Evolutionary conservation across 352 stramenopile species (phyloP).

Genomic region (Globisporangium heterothallicum): DNA sequence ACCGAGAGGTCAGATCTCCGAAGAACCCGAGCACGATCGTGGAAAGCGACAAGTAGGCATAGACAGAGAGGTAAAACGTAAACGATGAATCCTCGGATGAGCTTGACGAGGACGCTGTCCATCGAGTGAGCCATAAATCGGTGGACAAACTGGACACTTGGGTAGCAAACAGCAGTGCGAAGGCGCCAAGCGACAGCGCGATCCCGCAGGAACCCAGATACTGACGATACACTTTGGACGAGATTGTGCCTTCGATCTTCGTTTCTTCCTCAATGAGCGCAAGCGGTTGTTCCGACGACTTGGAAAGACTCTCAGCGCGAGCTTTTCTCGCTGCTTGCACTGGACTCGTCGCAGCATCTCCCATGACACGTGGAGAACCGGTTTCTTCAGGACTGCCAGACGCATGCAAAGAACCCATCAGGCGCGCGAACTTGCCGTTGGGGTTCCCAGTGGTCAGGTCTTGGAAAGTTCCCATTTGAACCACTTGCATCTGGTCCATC

Average conservation of each 20-base stretch:
- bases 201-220: constrained; percentile 49
- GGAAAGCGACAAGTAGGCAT: constrained; percentile 47
- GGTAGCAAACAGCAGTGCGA: constrained; percentile 31
- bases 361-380: background rate
- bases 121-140: constrained; percentile 64
- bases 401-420: constrained; percentile 19
- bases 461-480: constrained; percentile 56
- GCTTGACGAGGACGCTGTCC: constrained; percentile 29
- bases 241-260: constrained; percentile 34
- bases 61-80: constrained; percentile 45
- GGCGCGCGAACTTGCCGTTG: constrained; percentile 35
- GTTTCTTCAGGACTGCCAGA: background rate
- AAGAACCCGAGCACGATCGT: constrained; percentile 48
- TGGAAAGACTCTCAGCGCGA: constrained; percentile 8
- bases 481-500: constrained; percentile 60
- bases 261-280: constrained; percentile 43
- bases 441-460: constrained; percentile 34
- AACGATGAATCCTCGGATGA: constrained; percentile 12
- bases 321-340: background rate
- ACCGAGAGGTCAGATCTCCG: constrained; percentile 38
- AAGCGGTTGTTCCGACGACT: constrained; percentile 6
- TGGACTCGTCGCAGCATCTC: background rate
- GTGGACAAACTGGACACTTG: constrained; percentile 52
- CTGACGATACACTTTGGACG: constrained; percentile 28
- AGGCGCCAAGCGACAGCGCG: constrained; percentile 25